Evolutionary conservation across 2,329 filamentous ascomycete genomes (phyloP), one percentile per base, ranked within the genome.

Genomic region (Cytospora schulzeri): DNA sequence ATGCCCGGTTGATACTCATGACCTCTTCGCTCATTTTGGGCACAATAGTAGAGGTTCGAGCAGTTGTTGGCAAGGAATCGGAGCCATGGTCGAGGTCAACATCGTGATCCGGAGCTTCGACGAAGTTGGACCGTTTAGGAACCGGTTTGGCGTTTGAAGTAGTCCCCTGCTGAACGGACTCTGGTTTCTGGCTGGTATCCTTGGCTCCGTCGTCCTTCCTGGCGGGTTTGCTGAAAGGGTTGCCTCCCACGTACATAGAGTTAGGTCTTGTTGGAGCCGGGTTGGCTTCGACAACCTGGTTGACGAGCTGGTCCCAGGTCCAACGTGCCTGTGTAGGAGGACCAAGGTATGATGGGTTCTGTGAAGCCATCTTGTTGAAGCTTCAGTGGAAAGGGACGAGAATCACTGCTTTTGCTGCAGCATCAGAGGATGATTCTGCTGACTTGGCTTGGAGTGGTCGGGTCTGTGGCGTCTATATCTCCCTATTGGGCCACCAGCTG

Each of bases 401-500:
- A 17, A 11, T 41, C 38, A n/a, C 17, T n/a, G 7, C 38, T 41
- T 41, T 17, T 41, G 38, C 38, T 41, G 17, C 38, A 41, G 38
- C 38, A n/a, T 41, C 38, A 41, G 38, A 41, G 17, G 4, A 7
- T n/a, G 15, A 41, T n/a, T 1, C n/a, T 41, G 38, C 38, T 41
- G 38, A 3, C 38, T 41, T 41, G 38, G 38, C 4, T 3, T 19
- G 38, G 38, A 19, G 1, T 19, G 17, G 5, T n/a, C 17, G n/a
- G n/a, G 38, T 41, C 17, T 41, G 17, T 31, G 51, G 57, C 53
- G 55, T 63, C 55, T 33, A 58, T 48, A 52, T 63, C 29, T 28
- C 22, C 33, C 41, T 45, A 28, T 11, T 41, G 24, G 54, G 45
- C 54, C 31, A 62, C 28, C 51, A 50, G 15, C 15, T 26, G 11